Evolutionary conservation across 306 rosid genomes (phyloP).

Genomic region (Cucurbita maxima): DNA sequence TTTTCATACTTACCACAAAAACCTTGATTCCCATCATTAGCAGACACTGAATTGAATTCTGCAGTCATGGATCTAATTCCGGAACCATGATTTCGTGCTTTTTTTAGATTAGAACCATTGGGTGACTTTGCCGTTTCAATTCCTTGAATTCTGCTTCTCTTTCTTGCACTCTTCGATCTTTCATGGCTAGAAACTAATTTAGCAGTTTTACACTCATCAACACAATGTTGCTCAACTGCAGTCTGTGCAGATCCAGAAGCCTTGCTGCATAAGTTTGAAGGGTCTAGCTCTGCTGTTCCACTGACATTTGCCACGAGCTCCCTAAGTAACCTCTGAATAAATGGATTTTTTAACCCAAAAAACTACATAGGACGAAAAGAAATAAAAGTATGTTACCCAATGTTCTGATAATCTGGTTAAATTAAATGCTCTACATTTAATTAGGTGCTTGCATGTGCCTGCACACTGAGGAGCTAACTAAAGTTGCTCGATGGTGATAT

Average conservation of each 20-base stretch:
- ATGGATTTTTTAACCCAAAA: conserved; percentile 76
- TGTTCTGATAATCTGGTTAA: background rate
- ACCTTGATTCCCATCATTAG: conserved; percentile 15
- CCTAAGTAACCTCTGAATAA: conserved; percentile 62
- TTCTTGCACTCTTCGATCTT: conserved; percentile 27
- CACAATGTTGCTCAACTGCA: conserved; percentile 5
- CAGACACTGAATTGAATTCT: conserved; percentile 4
- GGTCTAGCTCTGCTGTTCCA: conserved; percentile 32
- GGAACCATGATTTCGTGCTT: conserved; percentile 24
- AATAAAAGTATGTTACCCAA: conserved; percentile 8
- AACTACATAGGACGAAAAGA: conserved; percentile 34
- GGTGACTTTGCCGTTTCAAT: conserved; percentile 15
- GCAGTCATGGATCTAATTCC: conserved; percentile 15
- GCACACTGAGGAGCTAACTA: too few relatives aligned
- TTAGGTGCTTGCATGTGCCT: background rate
- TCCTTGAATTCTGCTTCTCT: conserved; percentile 44
- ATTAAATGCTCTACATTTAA: background rate
- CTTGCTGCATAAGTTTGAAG: conserved; percentile 21
- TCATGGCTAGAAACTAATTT: conserved; percentile 19
- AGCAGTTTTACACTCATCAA: conserved; percentile 20
- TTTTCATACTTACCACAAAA: conserved; percentile 5
- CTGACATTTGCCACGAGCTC: conserved; percentile 51
- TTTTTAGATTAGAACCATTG: conserved; percentile 16
- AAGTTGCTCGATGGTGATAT: too few relatives aligned
- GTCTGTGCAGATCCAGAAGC: conserved; percentile 17